phyloP scores from a whole-genome alignment of 345 rosid species.

The Sonneratia alba region DNA sequence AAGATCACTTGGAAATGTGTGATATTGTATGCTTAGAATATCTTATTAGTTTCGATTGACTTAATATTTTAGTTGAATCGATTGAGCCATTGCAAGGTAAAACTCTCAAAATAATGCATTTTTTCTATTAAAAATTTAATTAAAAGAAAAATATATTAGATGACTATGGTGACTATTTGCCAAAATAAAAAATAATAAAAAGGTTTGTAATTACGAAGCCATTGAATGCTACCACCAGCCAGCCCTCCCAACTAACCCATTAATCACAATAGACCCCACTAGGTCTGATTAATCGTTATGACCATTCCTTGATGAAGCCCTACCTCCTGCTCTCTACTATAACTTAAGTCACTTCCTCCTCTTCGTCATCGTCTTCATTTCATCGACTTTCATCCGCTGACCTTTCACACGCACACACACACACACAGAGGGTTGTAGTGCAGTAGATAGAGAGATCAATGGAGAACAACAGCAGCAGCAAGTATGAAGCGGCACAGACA shows the following conservation, averaged over 20 bases:
- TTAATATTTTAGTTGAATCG: too few relatives aligned
- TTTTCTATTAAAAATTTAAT: too few relatives aligned
- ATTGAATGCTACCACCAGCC: conserved; percentile 1
- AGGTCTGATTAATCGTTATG: not conserved
- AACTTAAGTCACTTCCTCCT: not conserved
- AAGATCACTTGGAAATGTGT: conserved; percentile 3
- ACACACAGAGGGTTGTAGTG: not conserved
- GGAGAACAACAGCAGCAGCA: conserved; percentile 1
- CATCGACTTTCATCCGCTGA: not conserved
- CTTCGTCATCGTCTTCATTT: not conserved
- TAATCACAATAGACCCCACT: not conserved
- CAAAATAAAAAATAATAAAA: not conserved
- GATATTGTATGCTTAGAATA: too few relatives aligned
- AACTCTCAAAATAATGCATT: too few relatives aligned
- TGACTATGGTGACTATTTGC: too few relatives aligned
- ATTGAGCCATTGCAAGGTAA: too few relatives aligned
- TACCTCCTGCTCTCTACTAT: not conserved
- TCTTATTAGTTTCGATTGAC: too few relatives aligned
- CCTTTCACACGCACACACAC: too few relatives aligned
- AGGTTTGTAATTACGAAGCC: not conserved
- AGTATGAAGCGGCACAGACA: not conserved
- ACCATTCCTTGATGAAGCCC: not conserved
- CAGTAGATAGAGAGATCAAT: not conserved
- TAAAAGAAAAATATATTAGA: too few relatives aligned
- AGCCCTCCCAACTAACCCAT: not conserved